phyloP scores from a whole-genome alignment of 306 rosid species.

The Trichosanthes truncata region DNA sequence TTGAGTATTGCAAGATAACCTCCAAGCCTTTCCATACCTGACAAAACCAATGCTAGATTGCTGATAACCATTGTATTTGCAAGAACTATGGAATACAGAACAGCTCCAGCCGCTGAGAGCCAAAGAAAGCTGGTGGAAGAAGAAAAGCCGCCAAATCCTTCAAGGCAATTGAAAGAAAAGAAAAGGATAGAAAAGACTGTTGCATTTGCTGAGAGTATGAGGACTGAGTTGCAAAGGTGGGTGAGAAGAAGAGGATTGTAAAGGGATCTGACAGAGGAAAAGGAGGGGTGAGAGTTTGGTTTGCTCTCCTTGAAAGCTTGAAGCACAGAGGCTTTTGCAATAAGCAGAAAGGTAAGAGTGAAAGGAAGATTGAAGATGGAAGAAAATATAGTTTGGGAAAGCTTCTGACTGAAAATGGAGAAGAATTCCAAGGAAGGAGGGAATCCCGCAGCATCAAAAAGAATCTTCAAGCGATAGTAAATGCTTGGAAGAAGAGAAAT shows the following conservation, averaged over 20 bases:
- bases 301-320: conserved; percentile 7
- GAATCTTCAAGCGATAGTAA: conserved; percentile 37
- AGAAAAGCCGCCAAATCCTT: conserved; percentile 37
- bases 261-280: conserved; percentile 14
- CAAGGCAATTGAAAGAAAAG: conserved; percentile 44
- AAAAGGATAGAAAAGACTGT: conserved; percentile 4
- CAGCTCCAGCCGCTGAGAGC: conserved; percentile 55
- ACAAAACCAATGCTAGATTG: conserved; percentile 59
- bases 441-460: conserved; percentile 30
- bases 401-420: conserved; percentile 2
- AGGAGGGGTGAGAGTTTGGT: not conserved
- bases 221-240: conserved; percentile 11
- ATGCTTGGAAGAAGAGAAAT: conserved; percentile 22
- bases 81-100: conserved; percentile 65
- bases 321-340: conserved; percentile 16
- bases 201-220: conserved; percentile 11
- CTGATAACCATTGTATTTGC: conserved; percentile 64
- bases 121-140: conserved; percentile 31
- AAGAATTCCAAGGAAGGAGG: conserved; percentile 9
- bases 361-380: conserved; percentile 15
- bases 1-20: conserved; percentile 61
- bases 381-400: conserved; percentile 10
- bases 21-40: conserved; percentile 60
- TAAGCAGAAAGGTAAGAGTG: conserved; percentile 18
- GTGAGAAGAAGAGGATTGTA: conserved; percentile 18